Percentiles rank a stretch among this genome's conserved stretches.
phyloP scores from a whole-genome alignment of 768 basidiomycete species.

The Mycena leptocephala region DNA sequence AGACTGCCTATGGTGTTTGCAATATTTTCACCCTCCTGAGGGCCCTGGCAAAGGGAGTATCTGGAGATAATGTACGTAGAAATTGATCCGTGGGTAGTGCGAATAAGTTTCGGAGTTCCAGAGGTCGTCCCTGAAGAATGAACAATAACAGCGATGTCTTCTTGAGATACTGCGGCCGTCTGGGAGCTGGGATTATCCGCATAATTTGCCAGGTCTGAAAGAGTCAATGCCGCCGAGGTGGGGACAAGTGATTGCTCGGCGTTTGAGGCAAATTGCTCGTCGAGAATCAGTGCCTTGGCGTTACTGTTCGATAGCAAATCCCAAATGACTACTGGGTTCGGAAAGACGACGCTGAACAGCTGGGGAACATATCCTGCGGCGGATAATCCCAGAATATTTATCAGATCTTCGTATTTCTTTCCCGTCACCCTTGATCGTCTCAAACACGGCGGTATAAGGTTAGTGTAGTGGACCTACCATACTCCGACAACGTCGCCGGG shows the following conservation, averaged over 20 bases:
- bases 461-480: no score
- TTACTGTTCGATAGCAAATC: neutral
- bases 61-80: neutral
- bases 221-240: neutral
- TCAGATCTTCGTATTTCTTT: neutral
- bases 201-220: neutral
- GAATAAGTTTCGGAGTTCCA: constrained; percentile 1
- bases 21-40: neutral
- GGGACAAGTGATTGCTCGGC: neutral
- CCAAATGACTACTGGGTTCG: neutral
- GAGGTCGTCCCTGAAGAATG: constrained; percentile 7
- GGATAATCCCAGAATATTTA: neutral
- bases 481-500: no score
- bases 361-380: constrained; percentile 3
- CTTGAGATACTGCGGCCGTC: no score
- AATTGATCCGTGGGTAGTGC: neutral
- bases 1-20: neutral
- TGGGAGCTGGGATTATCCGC: no score
- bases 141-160: neutral
- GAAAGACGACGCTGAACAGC: neutral
- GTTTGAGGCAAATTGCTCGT: neutral
- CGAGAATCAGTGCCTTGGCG: neutral
- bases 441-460: no score
- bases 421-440: neutral
- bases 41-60: neutral